Base-by-base conservation (phyloP, 225 moss, liverwort and hornwort genomes). In the Antitrichia curtipendula region DNA sequence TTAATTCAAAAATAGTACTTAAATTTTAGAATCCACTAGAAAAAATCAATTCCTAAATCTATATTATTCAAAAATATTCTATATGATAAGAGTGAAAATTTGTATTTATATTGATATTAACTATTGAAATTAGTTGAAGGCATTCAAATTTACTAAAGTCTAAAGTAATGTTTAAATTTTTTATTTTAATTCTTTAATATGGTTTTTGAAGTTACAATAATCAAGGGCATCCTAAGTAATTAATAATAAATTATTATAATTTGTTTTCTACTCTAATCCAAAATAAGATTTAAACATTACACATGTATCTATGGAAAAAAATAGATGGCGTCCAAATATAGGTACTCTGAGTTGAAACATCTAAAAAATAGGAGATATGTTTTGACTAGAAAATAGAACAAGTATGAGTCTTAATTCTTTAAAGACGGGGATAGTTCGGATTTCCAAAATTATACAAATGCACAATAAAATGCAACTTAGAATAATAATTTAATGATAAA, bases 401-500 rank as follows among this genome's bases (percentile, higher is more conserved):
- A 29, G 11, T 73, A 2, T 18, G 6, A 47, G 11, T 5, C 7
- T 73, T 72, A 47, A 72, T 2, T 3, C 4, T 0, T 28, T 17
- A 17, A 70, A 2, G 10, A 71, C 0, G 0, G 0, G 0, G 5
- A 27, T 9, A 71, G 16, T 27, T 0, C 0, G 0, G 2, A 43
- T 71, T 71, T 71, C 9, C 3, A 43, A 71, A 27, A 43, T 71
- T 27, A 15, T 24, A 41, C 41, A 41, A 2, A 16, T 69, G 3
- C 27, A 16, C 9, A 16, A 43, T 16, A 9, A 27, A 27, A 16
- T 9, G 1, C 13, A 70, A 27, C 1, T 41, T 5, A 8, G 3
- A 70, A 41, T 16, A 9, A 71, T 16, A 43, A 43, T 43, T 27
- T 3, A 16, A 28, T 45, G 1, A 27, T 72, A n/a, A 6, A 6